These are phyloP conservation scores for Barnettozyma siamensis DNA, from an alignment of 805 yeast species.

Conservation along the genomic window DNA sequence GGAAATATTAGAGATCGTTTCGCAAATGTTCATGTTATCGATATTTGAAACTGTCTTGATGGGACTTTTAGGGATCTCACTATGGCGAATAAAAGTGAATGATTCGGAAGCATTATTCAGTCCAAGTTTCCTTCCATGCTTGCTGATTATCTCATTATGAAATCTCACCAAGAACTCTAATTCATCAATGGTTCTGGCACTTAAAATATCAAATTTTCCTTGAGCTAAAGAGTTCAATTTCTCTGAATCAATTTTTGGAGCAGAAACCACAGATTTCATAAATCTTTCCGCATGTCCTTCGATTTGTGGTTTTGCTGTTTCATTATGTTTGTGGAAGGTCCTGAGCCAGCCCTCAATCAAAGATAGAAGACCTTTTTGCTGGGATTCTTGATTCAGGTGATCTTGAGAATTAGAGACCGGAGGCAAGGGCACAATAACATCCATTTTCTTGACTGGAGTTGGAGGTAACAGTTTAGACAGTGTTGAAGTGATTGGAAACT, in stretches of 20 bases:
- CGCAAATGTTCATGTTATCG: slow-evolving; percentile 26
- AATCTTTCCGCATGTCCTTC: slow-evolving; percentile 20
- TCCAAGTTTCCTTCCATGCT: slow-evolving; percentile 15
- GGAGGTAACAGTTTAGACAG: slow-evolving; percentile 48
- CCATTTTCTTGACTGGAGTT: slow-evolving; percentile 64
- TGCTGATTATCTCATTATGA: slow-evolving; percentile 34
- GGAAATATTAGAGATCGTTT: slow-evolving; percentile 22
- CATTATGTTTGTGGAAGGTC: slow-evolving; percentile 15
- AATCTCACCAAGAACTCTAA: slow-evolving; percentile 48
- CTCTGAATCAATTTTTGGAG: slow-evolving; percentile 23
- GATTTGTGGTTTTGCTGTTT: slow-evolving; percentile 7
- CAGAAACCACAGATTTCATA: slow-evolving; percentile 24
- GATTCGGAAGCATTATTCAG: slow-evolving; percentile 10
- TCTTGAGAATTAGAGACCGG: slow-evolving; percentile 19
- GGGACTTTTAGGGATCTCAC: slow-evolving; percentile 2
- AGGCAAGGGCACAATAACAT: slow-evolving; percentile 30
- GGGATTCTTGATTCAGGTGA: slow-evolving; percentile 4
- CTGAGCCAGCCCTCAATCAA: slow-evolving; percentile 20
- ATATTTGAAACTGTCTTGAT: slow-evolving; percentile 16
- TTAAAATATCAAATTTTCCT: slow-evolving; percentile 52
- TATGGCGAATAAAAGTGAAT: slow-evolving; percentile 17
- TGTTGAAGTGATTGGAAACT: slow-evolving; percentile 43
- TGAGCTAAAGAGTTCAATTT: slow-evolving; percentile 32
- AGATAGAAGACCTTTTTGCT: slow-evolving; percentile 17
- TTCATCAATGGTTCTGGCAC: slow-evolving; percentile 69